A percentile compares a stretch with the other conserved stretches of the same genome.
These are phyloP conservation scores for Colletotrichum musae DNA, from an alignment of 2,329 filamentous ascomycete genomes.

Conservation along the genomic window DNA sequence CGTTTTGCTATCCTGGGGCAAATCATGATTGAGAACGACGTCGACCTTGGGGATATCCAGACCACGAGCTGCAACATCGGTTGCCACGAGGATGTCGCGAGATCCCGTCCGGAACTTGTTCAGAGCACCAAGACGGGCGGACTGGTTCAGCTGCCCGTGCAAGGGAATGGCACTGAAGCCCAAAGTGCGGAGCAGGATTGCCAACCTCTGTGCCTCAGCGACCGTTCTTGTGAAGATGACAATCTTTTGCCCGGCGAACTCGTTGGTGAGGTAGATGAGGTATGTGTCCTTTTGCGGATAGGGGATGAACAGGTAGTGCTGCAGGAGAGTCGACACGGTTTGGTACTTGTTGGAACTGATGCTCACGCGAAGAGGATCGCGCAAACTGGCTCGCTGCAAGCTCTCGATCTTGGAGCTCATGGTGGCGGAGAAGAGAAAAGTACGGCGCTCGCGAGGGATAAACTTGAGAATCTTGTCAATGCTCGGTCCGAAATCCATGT, in stretches of 20 bases:
- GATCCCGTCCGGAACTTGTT: slow-evolving; percentile 88
- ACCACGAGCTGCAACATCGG: slow-evolving; percentile 93
- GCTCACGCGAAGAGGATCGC: slow-evolving; percentile 86
- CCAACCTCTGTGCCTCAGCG: slow-evolving; percentile 88
- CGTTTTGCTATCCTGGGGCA: slow-evolving; percentile 88
- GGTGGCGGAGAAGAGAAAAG: slow-evolving; percentile 94
- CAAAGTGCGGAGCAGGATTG: slow-evolving; percentile 85
- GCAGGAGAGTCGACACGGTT: slow-evolving; percentile 89
- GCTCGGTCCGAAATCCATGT: slow-evolving; percentile 93
- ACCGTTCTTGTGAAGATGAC: slow-evolving; percentile 96
- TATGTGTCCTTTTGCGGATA: slow-evolving; percentile 92
- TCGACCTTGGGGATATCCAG: slow-evolving; percentile 95
- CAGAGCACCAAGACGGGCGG: slow-evolving; percentile 86
- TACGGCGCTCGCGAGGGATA: slow-evolving; percentile 81
- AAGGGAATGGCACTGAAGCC: slow-evolving; percentile 93
- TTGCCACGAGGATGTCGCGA: slow-evolving; percentile 91
- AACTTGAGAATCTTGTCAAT: slow-evolving; percentile 95
- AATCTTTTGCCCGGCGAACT: slow-evolving; percentile 86
- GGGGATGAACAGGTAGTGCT: slow-evolving; percentile 89
- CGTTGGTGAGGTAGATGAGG: slow-evolving; percentile 87
- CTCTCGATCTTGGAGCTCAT: slow-evolving; percentile 95
- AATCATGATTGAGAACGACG: slow-evolving; percentile 86
- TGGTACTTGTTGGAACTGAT: slow-evolving; percentile 89
- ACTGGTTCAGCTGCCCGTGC: slow-evolving; percentile 92
- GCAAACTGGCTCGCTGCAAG: slow-evolving; percentile 89